These are phyloP conservation scores for Dendryphion nanum DNA, from an alignment of 2,329 filamentous ascomycete species.

Conservation along the genomic window DNA sequence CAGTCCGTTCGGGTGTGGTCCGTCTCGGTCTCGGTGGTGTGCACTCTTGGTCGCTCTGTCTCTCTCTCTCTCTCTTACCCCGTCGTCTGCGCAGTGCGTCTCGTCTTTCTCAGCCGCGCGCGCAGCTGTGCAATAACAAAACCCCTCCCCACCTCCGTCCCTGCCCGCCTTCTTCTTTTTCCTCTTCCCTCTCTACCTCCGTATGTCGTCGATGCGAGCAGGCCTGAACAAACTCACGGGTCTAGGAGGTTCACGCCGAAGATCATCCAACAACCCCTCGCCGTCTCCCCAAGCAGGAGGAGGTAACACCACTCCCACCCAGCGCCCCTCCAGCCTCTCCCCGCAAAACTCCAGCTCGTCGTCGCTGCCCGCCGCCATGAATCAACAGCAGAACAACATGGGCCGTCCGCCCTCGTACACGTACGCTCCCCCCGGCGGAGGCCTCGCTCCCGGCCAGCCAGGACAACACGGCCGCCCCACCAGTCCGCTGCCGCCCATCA, in stretches of 20 bases:
- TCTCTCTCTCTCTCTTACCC: too few relatives aligned
- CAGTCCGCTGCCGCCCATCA: conserved; percentile 57
- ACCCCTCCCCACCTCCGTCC: conserved; percentile 12
- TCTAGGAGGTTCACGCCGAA: conserved; percentile 79
- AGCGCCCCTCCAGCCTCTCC: conserved; percentile 40
- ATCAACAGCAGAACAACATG: conserved; percentile 51
- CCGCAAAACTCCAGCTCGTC: conserved; percentile 39
- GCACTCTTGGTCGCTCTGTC: too few relatives aligned
- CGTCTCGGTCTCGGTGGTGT: too few relatives aligned
- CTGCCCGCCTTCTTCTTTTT: conserved; percentile 15
- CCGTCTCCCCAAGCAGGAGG: conserved; percentile 21
- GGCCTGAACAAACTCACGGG: conserved; percentile 78
- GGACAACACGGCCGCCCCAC: conserved; percentile 46
- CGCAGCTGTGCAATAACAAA: too few relatives aligned
- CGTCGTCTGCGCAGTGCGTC: too few relatives aligned
- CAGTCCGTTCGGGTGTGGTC: too few relatives aligned
- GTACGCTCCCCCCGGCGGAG: conserved; percentile 46
- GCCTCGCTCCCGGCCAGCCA: conserved; percentile 34
- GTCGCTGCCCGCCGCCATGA: conserved; percentile 51
- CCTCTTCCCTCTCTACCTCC: conserved; percentile 19
- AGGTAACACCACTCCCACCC: conserved; percentile 37
- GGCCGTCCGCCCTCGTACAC: conserved; percentile 65
- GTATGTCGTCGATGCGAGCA: conserved; percentile 78
- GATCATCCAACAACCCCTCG: conserved; percentile 57
- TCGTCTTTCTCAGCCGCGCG: too few relatives aligned